Conservation (phyloP, 495 filamentous ascomycete species). For the Penicillium dipodomyicola region DNA sequence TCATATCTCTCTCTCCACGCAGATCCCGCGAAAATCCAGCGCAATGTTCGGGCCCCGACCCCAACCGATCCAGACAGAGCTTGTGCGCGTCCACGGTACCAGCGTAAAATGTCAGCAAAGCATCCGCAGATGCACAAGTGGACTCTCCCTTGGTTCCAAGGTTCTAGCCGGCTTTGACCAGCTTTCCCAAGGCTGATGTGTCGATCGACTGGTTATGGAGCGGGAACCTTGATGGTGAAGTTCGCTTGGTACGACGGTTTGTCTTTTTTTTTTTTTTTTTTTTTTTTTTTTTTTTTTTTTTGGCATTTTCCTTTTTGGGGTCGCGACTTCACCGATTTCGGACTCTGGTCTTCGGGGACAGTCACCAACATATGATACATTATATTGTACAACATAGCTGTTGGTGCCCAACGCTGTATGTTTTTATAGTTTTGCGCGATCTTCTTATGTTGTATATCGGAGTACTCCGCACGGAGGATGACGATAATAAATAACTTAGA, state of each 20-base stretch:
- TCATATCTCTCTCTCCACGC: conserved; percentile 6
- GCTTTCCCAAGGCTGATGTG: neutral
- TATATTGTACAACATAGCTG: neutral
- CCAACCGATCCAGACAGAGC: conserved; percentile 1
- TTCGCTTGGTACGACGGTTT: no score
- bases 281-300: no score
- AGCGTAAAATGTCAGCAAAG: neutral
- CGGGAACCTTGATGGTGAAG: neutral
- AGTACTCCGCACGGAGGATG: no score
- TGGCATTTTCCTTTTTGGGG: no score
- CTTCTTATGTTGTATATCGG: no score
- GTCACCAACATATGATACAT: no score
- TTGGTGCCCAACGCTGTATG: neutral
- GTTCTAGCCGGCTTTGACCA: neutral
- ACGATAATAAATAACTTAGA: neutral
- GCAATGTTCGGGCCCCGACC: conserved; percentile 1
- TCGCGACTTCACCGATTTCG: neutral
- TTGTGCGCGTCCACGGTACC: neutral
- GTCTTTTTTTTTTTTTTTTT: no score
- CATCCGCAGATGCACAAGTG: neutral
- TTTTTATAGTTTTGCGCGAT: neutral
- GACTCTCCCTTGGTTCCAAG: neutral
- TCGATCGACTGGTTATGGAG: neutral
- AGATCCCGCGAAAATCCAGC: conserved; percentile 8
- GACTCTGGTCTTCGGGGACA: no score